phyloP scores from a whole-genome alignment of 805 yeast genomes.

The Teunomyces tritomae region DNA sequence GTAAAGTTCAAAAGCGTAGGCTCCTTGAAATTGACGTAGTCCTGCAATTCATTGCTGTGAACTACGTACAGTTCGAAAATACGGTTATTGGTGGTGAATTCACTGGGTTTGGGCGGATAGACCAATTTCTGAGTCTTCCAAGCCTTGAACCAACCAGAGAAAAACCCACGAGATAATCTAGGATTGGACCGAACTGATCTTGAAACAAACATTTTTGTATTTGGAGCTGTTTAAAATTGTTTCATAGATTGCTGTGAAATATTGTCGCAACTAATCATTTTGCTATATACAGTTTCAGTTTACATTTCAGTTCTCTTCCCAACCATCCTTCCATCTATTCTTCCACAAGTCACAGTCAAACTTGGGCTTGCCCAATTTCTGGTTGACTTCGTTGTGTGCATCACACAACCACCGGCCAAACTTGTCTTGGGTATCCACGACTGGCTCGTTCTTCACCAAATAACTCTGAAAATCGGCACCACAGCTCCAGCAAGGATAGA shows the following conservation, averaged over 20 bases:
- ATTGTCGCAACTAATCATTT: neutral
- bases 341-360: constrained; percentile 91
- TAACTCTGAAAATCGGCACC: constrained; percentile 78
- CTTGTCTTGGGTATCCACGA: constrained; percentile 65
- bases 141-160: constrained; percentile 10
- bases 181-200: neutral
- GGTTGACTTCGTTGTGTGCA: constrained; percentile 93
- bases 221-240: neutral
- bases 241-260: neutral
- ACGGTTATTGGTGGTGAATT: constrained; percentile 39
- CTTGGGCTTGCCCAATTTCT: constrained; percentile 75
- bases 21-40: constrained; percentile 47
- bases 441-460: constrained; percentile 52
- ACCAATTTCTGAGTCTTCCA: constrained; percentile 22
- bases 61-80: constrained; percentile 45
- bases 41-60: constrained; percentile 58
- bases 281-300: constrained; percentile 4
- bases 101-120: constrained; percentile 40
- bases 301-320: constrained; percentile 46
- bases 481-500: constrained; percentile 94
- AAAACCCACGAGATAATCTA: constrained; percentile 5
- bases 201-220: neutral
- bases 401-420: constrained; percentile 90
- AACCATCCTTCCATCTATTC: constrained; percentile 92
- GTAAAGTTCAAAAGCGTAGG: constrained; percentile 76